Evolutionary conservation across 352 stramenopile genomes (phyloP), one percentile per base, ranked within the genome.

Genomic region (Phytophthora sp.): DNA sequence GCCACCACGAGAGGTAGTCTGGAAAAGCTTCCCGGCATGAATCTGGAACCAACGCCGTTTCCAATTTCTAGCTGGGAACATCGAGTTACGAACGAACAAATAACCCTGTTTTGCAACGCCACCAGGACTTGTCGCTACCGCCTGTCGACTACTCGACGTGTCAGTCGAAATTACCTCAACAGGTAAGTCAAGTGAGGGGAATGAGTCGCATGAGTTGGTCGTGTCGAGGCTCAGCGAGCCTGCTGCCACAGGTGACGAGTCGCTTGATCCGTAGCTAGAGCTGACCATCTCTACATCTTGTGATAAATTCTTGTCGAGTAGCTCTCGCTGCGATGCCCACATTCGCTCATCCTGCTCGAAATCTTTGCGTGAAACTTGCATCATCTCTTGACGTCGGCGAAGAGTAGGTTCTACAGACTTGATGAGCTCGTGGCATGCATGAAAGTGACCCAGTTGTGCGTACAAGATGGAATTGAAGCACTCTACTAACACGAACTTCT

Each of bases 41-140:
- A 96, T 96, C 54, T 96, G 83, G 66, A 93, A 96, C 88, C 88
- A 96, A 4, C 84, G 77, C 12, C 88, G 80, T 63, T 96, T 96
- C 86, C 86, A 96, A 52, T 82, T 94, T 21, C 87, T 76, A 6
- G 86, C 75, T 30, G 88, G 86, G 66, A 96, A 96, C 57, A 94
- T 77, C 4, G 84, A 77, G 59, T 90, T 94, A 39, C 88, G 88
- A n/a, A 94, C 77, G 29, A 96, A 93, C 15, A 96, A 59, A 67
- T 93, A 96, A 3, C 88, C 88, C 59, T 96, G 88, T 56, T 94
- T 94, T 15, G 84, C 71, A 26, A 87, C 67, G 7, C 67, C 74
- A 24, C 66, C 73, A 16, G 63, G 57, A 20, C 70, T 70, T 35
- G 63, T 65, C 3, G 67, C 63, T 13, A 74, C 55, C 5, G 71